Conservation (phyloP, 73 alveolate species). For the Blepharisma japonicum region DNA sequence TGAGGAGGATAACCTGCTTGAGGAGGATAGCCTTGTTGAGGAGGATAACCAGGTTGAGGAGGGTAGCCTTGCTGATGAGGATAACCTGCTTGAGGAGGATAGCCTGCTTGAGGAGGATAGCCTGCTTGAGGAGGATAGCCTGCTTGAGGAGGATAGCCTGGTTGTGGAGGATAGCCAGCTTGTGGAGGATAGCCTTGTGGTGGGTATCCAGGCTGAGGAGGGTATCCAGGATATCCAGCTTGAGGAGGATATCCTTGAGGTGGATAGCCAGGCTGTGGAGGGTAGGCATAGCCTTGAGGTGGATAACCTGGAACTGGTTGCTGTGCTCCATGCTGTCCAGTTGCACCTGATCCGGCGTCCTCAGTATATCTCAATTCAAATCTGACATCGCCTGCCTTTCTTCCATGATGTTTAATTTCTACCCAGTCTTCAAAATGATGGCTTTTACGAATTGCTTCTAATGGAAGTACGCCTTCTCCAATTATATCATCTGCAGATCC, state of each 20-base stretch:
- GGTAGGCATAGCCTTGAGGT: not conserved
- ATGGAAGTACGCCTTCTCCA: not conserved
- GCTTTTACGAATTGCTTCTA: not conserved
- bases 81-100: not conserved
- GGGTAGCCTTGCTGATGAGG: not conserved
- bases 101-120: not conserved
- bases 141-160: conserved; percentile 19
- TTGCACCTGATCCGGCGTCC: not conserved
- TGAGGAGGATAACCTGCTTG: too few species aligned
- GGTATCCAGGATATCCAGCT: not conserved
- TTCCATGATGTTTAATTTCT: not conserved
- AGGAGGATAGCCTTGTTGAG: too few species aligned
- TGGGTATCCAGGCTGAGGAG: not conserved
- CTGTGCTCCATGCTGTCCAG: not conserved
- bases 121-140: conserved; percentile 21
- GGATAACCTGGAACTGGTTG: not conserved
- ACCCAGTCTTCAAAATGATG: not conserved
- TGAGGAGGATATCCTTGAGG: not conserved
- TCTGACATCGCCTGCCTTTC: not conserved
- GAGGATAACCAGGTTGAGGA: too few species aligned
- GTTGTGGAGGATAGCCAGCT: conserved; percentile 14
- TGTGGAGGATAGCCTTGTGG: not conserved
- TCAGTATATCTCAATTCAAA: not conserved
- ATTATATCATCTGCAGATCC: conserved; percentile 17
- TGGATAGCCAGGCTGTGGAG: not conserved